Conservation (phyloP, 768 basidiomycete species). For the Mycena leptocephala region DNA sequence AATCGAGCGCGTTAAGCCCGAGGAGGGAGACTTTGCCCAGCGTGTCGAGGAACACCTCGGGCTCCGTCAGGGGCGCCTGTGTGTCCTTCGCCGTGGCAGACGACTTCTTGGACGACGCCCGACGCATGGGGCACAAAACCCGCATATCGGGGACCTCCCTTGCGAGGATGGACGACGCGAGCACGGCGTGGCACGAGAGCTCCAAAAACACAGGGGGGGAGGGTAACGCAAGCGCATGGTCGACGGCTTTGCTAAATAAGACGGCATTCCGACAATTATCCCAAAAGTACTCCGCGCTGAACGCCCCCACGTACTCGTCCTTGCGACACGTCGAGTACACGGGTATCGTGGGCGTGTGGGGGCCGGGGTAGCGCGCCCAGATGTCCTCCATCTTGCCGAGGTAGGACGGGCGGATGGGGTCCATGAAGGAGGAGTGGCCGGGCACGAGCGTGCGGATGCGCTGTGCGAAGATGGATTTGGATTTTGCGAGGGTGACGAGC, state of each 20-base stretch:
- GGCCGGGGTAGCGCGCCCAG: neutral
- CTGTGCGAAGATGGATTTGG: neutral
- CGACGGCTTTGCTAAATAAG: neutral
- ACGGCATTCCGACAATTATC: slow-evolving; percentile 2
- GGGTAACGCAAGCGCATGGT: neutral
- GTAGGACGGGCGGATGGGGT: neutral
- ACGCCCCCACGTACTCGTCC: neutral
- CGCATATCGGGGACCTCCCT: neutral
- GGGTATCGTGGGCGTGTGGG: neutral
- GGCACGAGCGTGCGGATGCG: neutral
- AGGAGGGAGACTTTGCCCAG: neutral
- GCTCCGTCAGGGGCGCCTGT: neutral
- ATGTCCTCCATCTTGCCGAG: neutral
- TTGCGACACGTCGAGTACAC: neutral
- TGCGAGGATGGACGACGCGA: neutral
- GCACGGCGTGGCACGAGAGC: neutral
- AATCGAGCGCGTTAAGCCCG: neutral
- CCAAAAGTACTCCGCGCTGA: neutral
- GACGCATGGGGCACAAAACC: slow-evolving; percentile 1
- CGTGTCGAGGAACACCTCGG: neutral
- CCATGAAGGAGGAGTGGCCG: neutral
- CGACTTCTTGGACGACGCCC: neutral
- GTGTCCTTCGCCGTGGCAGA: no score
- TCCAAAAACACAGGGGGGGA: neutral
- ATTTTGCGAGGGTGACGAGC: neutral